Base-by-base conservation (phyloP, 192 early-diverging fungal species). In the Backusella liffmaniae region DNA sequence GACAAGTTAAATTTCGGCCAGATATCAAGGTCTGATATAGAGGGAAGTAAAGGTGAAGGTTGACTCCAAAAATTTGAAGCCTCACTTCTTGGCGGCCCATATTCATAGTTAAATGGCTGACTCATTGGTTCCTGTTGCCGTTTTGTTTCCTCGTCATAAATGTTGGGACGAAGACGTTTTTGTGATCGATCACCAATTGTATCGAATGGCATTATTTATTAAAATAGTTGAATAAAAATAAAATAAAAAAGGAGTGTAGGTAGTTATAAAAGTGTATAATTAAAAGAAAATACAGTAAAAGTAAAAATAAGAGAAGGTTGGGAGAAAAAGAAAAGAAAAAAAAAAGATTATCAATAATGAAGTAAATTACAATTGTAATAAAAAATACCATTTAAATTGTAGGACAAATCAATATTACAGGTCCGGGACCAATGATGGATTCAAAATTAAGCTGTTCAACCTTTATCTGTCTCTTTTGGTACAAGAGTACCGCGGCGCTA, bases 1-100 rank as follows among this genome's bases (percentile, higher is more conserved):
- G 79, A 81, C 13, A 81, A 51, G 23, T 73, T 66, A 44, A 81
- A 81, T 26, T 73, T 76, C 13, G 75, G 41, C 67, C 67, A 69
- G 12, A 69, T 69, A 13, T 69, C 67, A 41, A 69, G 21, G 9
- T 69, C 36, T 37, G 35, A 9, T 39, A 13, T n/a, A 0, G 35
- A 23, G 0, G 67, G 36, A 35, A 69, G 34, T 4, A 37, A 41
- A 13, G 37, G 37, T 41, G 67, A 37, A 21, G 67, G 21, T 21
- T 69, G 36, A 5, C 39, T 36, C 67, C 67, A 69, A 69, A 69
- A 69, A 21, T 10, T 13, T 39, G 67, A 41, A 26, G 21, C 4
- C 23, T 62, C 56, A 26, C 26, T 62, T 8, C 12, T 69, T 21
- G 34, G 3, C 12, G 18, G 67, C 15, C 16, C 10, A 13, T 39